Evolutionary conservation across 202 grass and related monocot species (phyloP), one percentile per base, ranked within the genome.

Genomic region (Dendrocalamus latiflorus): DNA sequence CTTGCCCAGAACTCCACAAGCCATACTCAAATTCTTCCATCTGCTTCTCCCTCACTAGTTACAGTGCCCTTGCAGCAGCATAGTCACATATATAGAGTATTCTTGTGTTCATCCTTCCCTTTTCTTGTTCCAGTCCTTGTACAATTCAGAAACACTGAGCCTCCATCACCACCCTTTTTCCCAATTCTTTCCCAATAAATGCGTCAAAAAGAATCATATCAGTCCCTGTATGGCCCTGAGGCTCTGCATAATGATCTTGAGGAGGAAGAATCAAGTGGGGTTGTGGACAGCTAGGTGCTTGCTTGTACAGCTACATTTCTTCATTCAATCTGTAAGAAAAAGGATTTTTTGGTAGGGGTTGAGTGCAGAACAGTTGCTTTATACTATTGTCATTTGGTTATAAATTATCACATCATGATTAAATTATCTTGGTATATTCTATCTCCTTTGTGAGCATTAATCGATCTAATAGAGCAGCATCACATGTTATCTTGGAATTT

Each of bases 281-380:
- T 61, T 55, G 38, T 83, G 77, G 88, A 86, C 79, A 86, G 77
- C 88, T 78, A 89, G 79, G 84, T 90, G 88, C 88, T 89, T 86
- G 84, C 75, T 82, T 97, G 95, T 97, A 97, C 92, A 97, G 95
- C 75, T 89, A 86, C 81, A 97, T 92, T 94, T 97, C 91, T 97
- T 94, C 77, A 97, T 97, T 97, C 90, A 94, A 94, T 93, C 92
- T 94, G 92, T 97, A 94, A 97, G 92, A 94, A 85, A 9, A 49
- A 71, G 87, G 85, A 68, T 3, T 74, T 86, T 85, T 84, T 45
- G 80, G 60, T 83, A 80, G 88, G 70, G 70, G 20, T 83, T 86
- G 83, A 74, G 83, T 86, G 74, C 84, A 86, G 68, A 83, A 70
- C 61, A 56, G 79, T 77, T 59, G 74, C 33, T 85, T 81, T 73